Base-by-base conservation (phyloP, 1,284 basidiomycete species). In the Fomes fomentarius region DNA sequence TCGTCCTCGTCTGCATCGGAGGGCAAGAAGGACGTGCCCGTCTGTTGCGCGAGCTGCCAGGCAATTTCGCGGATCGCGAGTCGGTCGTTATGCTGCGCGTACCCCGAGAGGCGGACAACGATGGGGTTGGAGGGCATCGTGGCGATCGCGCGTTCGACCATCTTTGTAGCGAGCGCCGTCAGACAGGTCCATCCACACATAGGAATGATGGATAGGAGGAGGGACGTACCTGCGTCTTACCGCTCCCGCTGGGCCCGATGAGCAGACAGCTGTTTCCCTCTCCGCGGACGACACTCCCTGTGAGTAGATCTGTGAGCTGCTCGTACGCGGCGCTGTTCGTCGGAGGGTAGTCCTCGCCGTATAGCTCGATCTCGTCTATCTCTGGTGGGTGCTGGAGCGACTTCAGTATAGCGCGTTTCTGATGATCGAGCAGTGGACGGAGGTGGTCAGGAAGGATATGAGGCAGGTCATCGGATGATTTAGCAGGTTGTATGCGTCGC, bases 31-130 rank as follows among this genome's bases (percentile, higher is more conserved):
- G 79, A 76, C 22, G 73, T 72, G 5, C 85, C 89, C 0, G 84
- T 89, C 69, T 91, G 89, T 57, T 81, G 76, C 8, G 81, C 74
- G 4, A 94, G 71, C 65, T 98, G 96, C 49, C 87, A 77, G 0
- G 93, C 93, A 63, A 98, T 91, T 71, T 96, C 93, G n/a, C 89
- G 85, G 69, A 97, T 84, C n/a, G 96, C 96, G 3, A 93, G 75
- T 25, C 90, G 81, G 68, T 97, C 96, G 44, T 87, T 93, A 25
- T 80, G 83, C 61, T 97, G 94, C 0, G 87, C 82, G 69, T 91
- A 83, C 0, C 94, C 96, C n/a, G 89, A 93, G 1, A 98, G 77
- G 1, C 87, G 86, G 43, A 98, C 80, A 35, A 94, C 70, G 53
- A 96, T 86, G 0, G 91, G 84, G 33, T 74, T 73, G 40, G 69